Base-by-base conservation (phyloP, 805 yeast genomes). In the Wickerhamiella lipophila region DNA sequence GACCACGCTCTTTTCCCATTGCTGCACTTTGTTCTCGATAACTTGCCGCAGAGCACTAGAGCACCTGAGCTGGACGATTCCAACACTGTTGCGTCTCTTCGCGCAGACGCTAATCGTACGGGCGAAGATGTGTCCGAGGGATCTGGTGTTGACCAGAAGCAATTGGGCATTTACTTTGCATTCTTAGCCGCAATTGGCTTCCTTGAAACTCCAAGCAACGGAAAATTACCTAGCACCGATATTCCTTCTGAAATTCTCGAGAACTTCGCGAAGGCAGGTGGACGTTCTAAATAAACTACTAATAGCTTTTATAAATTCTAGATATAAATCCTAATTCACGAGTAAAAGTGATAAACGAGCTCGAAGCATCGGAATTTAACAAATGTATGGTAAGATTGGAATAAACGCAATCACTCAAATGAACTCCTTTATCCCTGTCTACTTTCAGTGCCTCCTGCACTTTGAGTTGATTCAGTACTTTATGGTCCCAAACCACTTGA, bases 11-110 rank as follows among this genome's bases (percentile, higher is more conserved):
- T 92, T 54, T 92, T 78, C 69, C 98, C 99, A 51, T 72, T 92
- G 58, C 71, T 92, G 57, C 97, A 92, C 68, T 85, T 92, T 70
- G 97, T 88, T 12, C 72, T 94, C 56, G 98, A 87, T 60, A 81
- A 88, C 62, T 74, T 92, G 60, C 96, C 96, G 6, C 81, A 80
- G 53, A 81, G 79, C 63, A 83, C 97, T 27, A 83, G 79, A 65
- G 97, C 98, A 9, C 97, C 98, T 2, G 96, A 89, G 65, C 73
- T 92, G 55, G 95, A 88, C 60, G 98, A 94, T 57, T 47, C 72
- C 3, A 88, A 92, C 63, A 84, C 97, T 1, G 75, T 71, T n/a
- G 62, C 63, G n/a, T 74, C 88, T 0, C 75, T 92, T 61, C 68
- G 66, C 50, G 69, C 64, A 22, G 96, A 86, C 61, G 65, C 69